Conservation (phyloP, 768 basidiomycete species). For the button mushroom (Agaricus bisporus) region DNA sequence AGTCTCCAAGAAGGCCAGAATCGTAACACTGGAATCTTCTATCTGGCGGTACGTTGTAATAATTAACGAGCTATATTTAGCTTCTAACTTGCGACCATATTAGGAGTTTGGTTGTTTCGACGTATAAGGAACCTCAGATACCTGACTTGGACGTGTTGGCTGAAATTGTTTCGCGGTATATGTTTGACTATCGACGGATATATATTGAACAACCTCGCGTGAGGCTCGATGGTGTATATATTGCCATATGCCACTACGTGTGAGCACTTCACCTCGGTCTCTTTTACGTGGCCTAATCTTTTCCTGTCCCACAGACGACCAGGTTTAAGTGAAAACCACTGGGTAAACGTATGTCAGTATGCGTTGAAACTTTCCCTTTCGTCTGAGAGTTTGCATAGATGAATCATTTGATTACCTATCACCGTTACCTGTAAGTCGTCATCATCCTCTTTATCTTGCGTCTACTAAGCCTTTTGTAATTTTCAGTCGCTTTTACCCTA, state of each 20-base stretch:
- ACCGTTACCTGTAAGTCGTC: slow-evolving; percentile 75
- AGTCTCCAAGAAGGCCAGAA: slow-evolving; percentile 67
- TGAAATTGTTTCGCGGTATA: slow-evolving; percentile 44
- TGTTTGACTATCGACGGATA: slow-evolving; percentile 64
- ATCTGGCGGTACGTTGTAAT: slow-evolving; percentile 64
- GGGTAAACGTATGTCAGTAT: slow-evolving; percentile 69
- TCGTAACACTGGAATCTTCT: slow-evolving; percentile 60
- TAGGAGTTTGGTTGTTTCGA: slow-evolving; percentile 57
- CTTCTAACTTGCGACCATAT: neutral
- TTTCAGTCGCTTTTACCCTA: slow-evolving; percentile 76
- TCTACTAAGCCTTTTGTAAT: neutral
- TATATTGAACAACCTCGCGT: slow-evolving; percentile 83
- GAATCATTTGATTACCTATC: slow-evolving; percentile 85
- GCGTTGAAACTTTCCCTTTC: neutral
- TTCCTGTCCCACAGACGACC: slow-evolving; percentile 40
- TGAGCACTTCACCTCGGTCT: slow-evolving; percentile 27
- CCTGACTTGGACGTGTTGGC: slow-evolving; percentile 41
- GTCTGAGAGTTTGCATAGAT: slow-evolving; percentile 37
- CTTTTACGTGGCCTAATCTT: slow-evolving; percentile 7
- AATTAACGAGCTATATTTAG: neutral
- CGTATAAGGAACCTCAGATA: slow-evolving; percentile 77
- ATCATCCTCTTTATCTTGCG: neutral
- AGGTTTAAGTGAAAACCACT: slow-evolving; percentile 77
- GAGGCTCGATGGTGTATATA: slow-evolving; percentile 85
- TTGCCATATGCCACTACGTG: slow-evolving; percentile 88